Conservation (phyloP, 495 filamentous ascomycete genomes). For the Hypoxylon intermedium region DNA sequence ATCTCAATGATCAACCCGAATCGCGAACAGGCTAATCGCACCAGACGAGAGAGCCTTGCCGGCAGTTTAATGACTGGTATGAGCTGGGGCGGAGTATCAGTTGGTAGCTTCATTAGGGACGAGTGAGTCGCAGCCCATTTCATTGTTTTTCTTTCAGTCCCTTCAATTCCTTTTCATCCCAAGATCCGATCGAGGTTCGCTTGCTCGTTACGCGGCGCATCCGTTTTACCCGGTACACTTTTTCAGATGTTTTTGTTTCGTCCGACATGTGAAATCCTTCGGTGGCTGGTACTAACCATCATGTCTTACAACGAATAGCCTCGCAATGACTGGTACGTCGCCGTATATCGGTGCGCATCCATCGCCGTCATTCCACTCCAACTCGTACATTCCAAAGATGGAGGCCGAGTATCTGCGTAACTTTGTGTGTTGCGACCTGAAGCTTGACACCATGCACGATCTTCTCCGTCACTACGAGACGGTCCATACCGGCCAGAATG, state of each 20-base stretch:
- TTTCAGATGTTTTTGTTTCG: slow-evolving; percentile 31
- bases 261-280: slow-evolving; percentile 34
- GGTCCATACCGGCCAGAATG: slow-evolving; percentile 67
- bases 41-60: slow-evolving; percentile 81
- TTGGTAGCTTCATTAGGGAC: slow-evolving; percentile 96
- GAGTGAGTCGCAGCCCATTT: slow-evolving; percentile 74
- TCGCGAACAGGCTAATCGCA: slow-evolving; percentile 67
- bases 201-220: slow-evolving; percentile 23
- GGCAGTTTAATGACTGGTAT: slow-evolving; percentile 90
- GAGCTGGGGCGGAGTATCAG: slow-evolving; percentile 97
- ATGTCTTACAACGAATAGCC: slow-evolving; percentile 60
- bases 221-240: slow-evolving; percentile 38
- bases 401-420: slow-evolving; percentile 97
- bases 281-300: slow-evolving; percentile 31
- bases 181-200: slow-evolving; percentile 18
- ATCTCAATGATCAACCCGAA: slow-evolving; percentile 82
- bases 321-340: slow-evolving; percentile 95
- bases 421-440: slow-evolving; percentile 90
- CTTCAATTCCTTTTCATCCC: slow-evolving; percentile 9
- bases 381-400: slow-evolving; percentile 95
- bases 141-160: slow-evolving; percentile 12
- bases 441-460: slow-evolving; percentile 88
- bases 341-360: slow-evolving; percentile 78
- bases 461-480: slow-evolving; percentile 97
- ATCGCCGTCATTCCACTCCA: slow-evolving; percentile 95